Base-by-base conservation (phyloP, 2,329 filamentous ascomycete species). In the Aspergillus texensis region DNA sequence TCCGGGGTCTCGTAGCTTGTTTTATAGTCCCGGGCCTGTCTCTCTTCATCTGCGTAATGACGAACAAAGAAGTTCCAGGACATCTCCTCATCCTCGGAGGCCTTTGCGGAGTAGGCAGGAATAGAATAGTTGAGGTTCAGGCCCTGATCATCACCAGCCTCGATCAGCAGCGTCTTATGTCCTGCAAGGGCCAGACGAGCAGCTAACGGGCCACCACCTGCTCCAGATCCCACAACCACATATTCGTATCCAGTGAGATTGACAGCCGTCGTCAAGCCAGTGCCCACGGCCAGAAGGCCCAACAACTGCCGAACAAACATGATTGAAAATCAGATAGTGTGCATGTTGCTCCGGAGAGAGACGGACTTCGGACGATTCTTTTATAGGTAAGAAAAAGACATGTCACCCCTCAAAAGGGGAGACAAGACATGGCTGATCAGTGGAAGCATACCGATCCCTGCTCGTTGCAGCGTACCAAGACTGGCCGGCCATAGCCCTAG, bases 1-100 rank as follows among this genome's bases (percentile, higher is more conserved):
- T 83, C 75, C 0, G 82, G 78, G 0, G 74, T 82, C 75, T 68
- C 75, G 71, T 70, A 78, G 11, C 81, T 78, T 53, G 80, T 75
- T 60, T 81, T 78, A 53, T 74, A 74, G 65, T 78, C 73, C 28
- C 69, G 65, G 14, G 65, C 67, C 60, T 76, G 70, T 14, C 68
- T 65, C n/a, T 70, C 62, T 10, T 72, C 70, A 60, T 79, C 70
- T 41, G 60, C 62, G 57, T 77, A 75, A 66, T 78, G 75, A n/a
- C 70, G 73, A 32, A 75, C 75, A 56, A 75, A 78, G 63, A 74
- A 77, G 62, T 78, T 72, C 76, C 76, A 78, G 4, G 68, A 58
- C 39, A 77, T 60, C 16, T 65, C 56, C 34, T 66, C 65, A 50
- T 78, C 74, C 53, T 78, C 75, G 0, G 74, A 73, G 3, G 74